A percentile compares a stretch with the other conserved stretches of the same genome.
phyloP scores from a whole-genome alignment of 345 rosid species.

The Camelina neglecta region DNA sequence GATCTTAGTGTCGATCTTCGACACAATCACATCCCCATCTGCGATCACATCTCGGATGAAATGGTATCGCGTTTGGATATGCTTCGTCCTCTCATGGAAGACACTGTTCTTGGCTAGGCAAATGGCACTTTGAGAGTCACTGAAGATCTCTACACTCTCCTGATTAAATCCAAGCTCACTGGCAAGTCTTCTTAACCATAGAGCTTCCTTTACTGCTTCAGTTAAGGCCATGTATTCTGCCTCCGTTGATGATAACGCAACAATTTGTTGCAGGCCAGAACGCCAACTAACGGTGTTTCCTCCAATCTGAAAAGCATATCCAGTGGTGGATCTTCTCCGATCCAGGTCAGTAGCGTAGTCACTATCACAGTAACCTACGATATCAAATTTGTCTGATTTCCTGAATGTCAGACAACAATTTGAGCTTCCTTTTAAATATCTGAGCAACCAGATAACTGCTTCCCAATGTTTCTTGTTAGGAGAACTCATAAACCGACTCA shows the following conservation, averaged over 20 bases:
- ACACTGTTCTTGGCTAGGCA: background rate
- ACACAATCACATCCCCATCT: background rate
- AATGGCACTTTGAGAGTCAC: background rate
- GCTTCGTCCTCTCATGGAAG: background rate
- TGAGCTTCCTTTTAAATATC: background rate
- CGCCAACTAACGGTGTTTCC: background rate
- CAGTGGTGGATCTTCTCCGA: background rate
- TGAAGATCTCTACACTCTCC: background rate
- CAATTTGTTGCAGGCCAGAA: background rate
- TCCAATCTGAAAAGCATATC: background rate
- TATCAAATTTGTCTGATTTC: no score
- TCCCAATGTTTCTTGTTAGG: background rate
- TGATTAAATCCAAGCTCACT: background rate
- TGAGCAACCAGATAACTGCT: background rate
- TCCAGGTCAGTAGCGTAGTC: background rate
- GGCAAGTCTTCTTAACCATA: background rate
- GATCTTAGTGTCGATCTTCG: background rate
- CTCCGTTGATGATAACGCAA: background rate
- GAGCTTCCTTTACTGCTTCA: background rate
- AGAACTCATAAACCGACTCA: no score
- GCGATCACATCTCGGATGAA: background rate
- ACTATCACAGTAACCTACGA: no score
- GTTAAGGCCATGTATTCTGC: background rate
- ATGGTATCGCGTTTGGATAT: background rate
- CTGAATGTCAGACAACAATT: no score